Conservation (phyloP, 176 grass and related monocot genomes). For the Zea luxurians region DNA sequence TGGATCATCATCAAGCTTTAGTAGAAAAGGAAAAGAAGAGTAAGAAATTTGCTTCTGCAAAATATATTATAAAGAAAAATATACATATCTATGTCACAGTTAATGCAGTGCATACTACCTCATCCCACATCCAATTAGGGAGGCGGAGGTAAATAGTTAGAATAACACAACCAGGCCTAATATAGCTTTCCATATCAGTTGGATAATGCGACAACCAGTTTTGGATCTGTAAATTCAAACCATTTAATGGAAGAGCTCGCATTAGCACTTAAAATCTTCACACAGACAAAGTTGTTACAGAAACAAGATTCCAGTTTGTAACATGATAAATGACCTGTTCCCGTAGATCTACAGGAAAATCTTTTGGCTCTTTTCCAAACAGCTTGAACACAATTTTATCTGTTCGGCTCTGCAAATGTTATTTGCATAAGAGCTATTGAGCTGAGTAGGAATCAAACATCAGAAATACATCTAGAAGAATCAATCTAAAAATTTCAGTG, state of each 20-base stretch:
- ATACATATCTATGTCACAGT: background rate
- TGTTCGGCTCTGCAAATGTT: slow-evolving; percentile 65
- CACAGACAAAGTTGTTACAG: slow-evolving; percentile 19
- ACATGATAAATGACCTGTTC: slow-evolving; percentile 62
- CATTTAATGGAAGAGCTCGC: slow-evolving; percentile 13
- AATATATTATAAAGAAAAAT: background rate
- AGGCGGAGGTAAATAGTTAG: slow-evolving; percentile 78
- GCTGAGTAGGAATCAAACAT: slow-evolving; percentile 21
- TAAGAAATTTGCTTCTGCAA: slow-evolving; percentile 21
- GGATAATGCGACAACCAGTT: slow-evolving; percentile 81
- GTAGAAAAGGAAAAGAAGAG: slow-evolving; percentile 23
- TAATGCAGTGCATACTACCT: slow-evolving; percentile 43
- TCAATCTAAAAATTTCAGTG: slow-evolving; percentile 21
- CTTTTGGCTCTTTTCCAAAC: slow-evolving; percentile 82
- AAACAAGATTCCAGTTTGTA: slow-evolving; percentile 35
- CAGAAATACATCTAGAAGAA: slow-evolving; percentile 29
- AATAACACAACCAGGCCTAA: slow-evolving; percentile 94
- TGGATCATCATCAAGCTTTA: slow-evolving; percentile 59
- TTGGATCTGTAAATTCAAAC: slow-evolving; percentile 52
- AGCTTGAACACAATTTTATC: slow-evolving; percentile 93
- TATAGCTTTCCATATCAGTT: slow-evolving; percentile 89
- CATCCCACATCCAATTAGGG: slow-evolving; percentile 70
- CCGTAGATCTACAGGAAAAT: slow-evolving; percentile 79
- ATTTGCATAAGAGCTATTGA: slow-evolving; percentile 16
- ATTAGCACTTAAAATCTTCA: slow-evolving; percentile 20